Base-by-base conservation (phyloP, 208 protist species). In the Leishmania martiniquensis region DNA sequence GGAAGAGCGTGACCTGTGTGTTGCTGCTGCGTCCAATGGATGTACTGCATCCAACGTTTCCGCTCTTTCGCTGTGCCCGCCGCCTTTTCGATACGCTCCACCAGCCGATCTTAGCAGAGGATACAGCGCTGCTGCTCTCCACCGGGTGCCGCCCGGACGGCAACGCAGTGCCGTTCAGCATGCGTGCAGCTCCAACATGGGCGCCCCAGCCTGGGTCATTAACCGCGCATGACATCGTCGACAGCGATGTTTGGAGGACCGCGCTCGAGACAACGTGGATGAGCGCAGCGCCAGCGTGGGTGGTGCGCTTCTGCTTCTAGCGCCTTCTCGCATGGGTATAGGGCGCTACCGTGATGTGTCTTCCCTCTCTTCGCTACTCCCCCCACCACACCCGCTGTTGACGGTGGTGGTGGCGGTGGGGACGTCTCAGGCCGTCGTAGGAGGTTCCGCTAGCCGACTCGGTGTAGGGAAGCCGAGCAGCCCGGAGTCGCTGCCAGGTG, bases 191-290 rank as follows among this genome's bases (percentile, higher is more conserved):
- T 15, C 69, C 75, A 9, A 32, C 68, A 51, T 54, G 34, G 57
- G 65, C 45, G 45, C 49, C 55, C 25, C 34, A 17, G 69, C 71
- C 74, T 59, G 55, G 62, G 32, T 75, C 62, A 5, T 42, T 54
- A 49, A 32, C 49, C 7, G 65, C 65, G 5, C 57, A 65, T 25
- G 72, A 63, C 1, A 69, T 87, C 4, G 52, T 72, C 34, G 81
- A 85, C 9, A 78, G 83, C 52, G 73, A 76, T 17, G 29, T 87
- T 17, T 75, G 76, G 63, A 76, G 32, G 42, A 86, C 80, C 63
- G 76, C 75, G 20, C 55, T 94, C 32, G 83, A 90, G 73, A 89
- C 90, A 51, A 91, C 87, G 15, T 94, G 90, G 90, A 94, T 94
- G 90, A 80, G 68, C 62, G 85, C 90, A 20, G 87, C 90, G 10